These are phyloP conservation scores for Sclerotinia minor DNA, from an alignment of 2,329 filamentous ascomycete genomes.

Conservation along the genomic window DNA sequence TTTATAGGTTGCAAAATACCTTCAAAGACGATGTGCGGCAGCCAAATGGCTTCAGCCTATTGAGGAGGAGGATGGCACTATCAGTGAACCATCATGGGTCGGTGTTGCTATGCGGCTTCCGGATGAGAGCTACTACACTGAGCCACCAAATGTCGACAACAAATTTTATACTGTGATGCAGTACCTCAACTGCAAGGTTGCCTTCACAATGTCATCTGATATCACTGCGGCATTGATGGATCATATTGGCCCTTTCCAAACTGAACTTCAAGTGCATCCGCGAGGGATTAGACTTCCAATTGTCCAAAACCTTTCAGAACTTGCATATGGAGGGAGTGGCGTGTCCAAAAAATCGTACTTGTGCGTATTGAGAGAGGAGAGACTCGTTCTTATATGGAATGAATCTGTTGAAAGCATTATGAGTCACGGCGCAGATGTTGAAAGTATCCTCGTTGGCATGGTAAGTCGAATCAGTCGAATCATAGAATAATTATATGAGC, in stretches of 20 bases:
- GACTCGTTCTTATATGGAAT: slow-evolving; percentile 32
- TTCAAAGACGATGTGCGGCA: slow-evolving; percentile 27
- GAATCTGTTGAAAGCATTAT: slow-evolving; percentile 33
- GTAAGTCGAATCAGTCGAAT: slow-evolving; percentile 23
- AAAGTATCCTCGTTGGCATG: slow-evolving; percentile 30
- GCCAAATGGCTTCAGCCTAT: slow-evolving; percentile 29
- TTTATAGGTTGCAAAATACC: slow-evolving; percentile 29
- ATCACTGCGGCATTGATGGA: slow-evolving; percentile 45
- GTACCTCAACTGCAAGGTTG: slow-evolving; percentile 38
- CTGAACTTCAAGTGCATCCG: slow-evolving; percentile 27
- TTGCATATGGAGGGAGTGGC: slow-evolving; percentile 39
- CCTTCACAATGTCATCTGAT: slow-evolving; percentile 52
- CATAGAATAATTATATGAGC: background rate
- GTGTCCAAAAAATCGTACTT: slow-evolving; percentile 28
- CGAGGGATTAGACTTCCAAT: slow-evolving; percentile 39
- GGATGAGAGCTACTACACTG: slow-evolving; percentile 29
- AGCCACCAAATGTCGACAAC: slow-evolving; percentile 28
- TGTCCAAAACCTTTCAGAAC: slow-evolving; percentile 53
- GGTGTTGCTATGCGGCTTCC: slow-evolving; percentile 29
- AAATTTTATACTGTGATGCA: slow-evolving; percentile 26
- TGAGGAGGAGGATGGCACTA: slow-evolving; percentile 26
- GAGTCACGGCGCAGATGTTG: slow-evolving; percentile 30
- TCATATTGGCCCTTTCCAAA: slow-evolving; percentile 32
- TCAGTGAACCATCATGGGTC: slow-evolving; percentile 27
- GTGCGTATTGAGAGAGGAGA: slow-evolving; percentile 31